A percentile compares a stretch with the other conserved stretches of the same genome.
These are phyloP conservation scores for rapeseed (Brassica napus) DNA, from an alignment of 345 rosid genomes.

Conservation along the genomic window DNA sequence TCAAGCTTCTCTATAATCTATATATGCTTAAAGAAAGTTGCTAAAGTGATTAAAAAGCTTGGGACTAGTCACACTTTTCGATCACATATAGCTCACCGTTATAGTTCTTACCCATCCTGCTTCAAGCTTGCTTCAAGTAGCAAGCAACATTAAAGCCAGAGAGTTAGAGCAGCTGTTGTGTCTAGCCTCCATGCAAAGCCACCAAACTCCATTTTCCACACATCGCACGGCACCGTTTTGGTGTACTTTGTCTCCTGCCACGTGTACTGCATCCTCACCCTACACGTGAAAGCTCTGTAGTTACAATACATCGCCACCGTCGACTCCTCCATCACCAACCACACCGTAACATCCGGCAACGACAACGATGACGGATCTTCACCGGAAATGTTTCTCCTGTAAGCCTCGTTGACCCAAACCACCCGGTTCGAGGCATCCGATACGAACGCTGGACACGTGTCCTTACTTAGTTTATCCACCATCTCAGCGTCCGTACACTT, in stretches of 20 bases:
- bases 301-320: constrained; percentile 29
- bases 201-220: constrained; percentile 70
- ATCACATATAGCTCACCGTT: constrained; percentile 6
- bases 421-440: constrained; percentile 47
- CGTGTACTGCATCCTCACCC: constrained; percentile 60
- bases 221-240: constrained; percentile 68
- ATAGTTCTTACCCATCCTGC: constrained; percentile 22
- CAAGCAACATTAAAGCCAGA: constrained; percentile 51
- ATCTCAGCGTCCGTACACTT: constrained; percentile 45
- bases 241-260: constrained; percentile 47
- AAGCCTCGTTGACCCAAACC: constrained; percentile 56
- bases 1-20: neutral
- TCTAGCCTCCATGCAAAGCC: constrained; percentile 87
- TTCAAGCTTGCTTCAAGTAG: constrained; percentile 4
- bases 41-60: neutral
- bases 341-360: constrained; percentile 40
- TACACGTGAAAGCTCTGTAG: constrained; percentile 55
- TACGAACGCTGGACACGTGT: constrained; percentile 55
- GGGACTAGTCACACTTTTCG: neutral
- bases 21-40: constrained; percentile 7
- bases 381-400: constrained; percentile 40
- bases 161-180: constrained; percentile 68
- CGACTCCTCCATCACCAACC: constrained; percentile 52
- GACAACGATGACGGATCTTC: neutral
- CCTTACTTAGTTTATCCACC: constrained; percentile 37